Base-by-base conservation (phyloP, 345 rosid genomes). In the Bruguiera sexangula region DNA sequence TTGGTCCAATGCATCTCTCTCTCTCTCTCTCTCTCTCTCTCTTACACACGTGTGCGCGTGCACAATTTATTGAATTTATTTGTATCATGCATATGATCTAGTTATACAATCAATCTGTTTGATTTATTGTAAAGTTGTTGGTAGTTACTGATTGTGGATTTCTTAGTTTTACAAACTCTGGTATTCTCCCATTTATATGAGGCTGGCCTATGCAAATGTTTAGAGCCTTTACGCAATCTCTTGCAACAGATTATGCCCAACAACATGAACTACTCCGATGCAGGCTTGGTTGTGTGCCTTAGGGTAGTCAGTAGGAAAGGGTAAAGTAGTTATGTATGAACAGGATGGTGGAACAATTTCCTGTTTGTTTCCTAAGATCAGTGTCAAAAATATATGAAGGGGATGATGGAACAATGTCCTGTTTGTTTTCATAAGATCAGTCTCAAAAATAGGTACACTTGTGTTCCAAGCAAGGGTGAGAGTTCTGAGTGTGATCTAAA, bases 251-350 rank as follows among this genome's bases (percentile, higher is more conserved):
- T 29, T 59, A 26, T 55, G 52, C 19, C 4, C 20, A 13, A 16
- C 50, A 34, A 34, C 37, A 34, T 34, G 6, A 60, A 60, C 6
- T 36, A 32, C 48, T 70, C 43, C 19, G 62, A 27, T 21, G 16
- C 43, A n/a, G 21, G 19, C 63, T 51, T 70, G 32, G 60, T 62
- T 57, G 31, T 46, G 32, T 37, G 52, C 32, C 69, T 43, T 53
- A 3, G 62, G 58, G 54, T 37, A 22, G 56, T 56, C 24, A 3
- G 60, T 57, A 57, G 48, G 5, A 65, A 24, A 21, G 43, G 48
- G 63, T 58, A 55, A 20, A 18, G 19, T 43, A 13, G 50, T 13
- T 13, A 15, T 43, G 50, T 13, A 43, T 3, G 6, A 43, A 43
- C 19, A 11, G 18, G 19, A 43, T 0, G 18, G 50, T 3, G 50